Evolutionary conservation across 1,139 yeast species (phyloP).

Genomic region (Blastobotrys arbuscula): DNA sequence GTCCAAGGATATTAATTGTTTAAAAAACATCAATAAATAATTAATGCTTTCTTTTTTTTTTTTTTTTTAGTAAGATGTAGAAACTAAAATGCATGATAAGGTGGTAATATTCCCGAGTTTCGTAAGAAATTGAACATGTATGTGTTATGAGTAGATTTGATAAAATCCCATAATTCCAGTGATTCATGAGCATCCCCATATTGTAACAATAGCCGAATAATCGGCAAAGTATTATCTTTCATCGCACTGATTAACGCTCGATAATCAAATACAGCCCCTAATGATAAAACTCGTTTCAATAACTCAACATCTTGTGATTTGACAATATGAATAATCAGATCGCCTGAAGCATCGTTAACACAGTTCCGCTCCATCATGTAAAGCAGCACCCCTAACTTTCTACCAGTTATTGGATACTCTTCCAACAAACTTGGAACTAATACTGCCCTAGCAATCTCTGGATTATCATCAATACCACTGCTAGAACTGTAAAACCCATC

Average conservation of each 20-base stretch:
- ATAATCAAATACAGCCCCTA: conserved; percentile 12
- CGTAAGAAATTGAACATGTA: conserved; percentile 9
- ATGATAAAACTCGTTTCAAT: conserved; percentile 5
- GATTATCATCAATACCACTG: not conserved
- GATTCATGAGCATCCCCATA: conserved; percentile 5
- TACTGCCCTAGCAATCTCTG: not conserved
- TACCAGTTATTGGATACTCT: not conserved
- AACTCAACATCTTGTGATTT: not conserved
- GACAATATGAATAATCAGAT: conserved; percentile 8
- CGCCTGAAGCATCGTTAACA: not conserved
- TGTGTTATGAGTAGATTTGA: conserved; percentile 2
- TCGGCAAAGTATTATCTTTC: conserved; percentile 1
- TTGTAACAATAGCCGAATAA: conserved; percentile 8
- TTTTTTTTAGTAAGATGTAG: not conserved
- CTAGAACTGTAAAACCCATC: conserved; percentile 5
- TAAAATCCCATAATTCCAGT: conserved; percentile 13
- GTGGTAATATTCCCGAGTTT: conserved; percentile 9
- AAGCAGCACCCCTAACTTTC: conserved; percentile 9
- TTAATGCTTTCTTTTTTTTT: not conserved
- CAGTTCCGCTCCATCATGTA: conserved; percentile 13
- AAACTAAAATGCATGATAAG: conserved; percentile 9
- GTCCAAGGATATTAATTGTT: not conserved
- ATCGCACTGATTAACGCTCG: conserved; percentile 11
- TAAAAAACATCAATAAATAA: too few species aligned
- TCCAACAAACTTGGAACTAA: conserved; percentile 9